Evolutionary conservation across 495 filamentous ascomycete genomes (phyloP).

Genomic region (Glonium stellatum): DNA sequence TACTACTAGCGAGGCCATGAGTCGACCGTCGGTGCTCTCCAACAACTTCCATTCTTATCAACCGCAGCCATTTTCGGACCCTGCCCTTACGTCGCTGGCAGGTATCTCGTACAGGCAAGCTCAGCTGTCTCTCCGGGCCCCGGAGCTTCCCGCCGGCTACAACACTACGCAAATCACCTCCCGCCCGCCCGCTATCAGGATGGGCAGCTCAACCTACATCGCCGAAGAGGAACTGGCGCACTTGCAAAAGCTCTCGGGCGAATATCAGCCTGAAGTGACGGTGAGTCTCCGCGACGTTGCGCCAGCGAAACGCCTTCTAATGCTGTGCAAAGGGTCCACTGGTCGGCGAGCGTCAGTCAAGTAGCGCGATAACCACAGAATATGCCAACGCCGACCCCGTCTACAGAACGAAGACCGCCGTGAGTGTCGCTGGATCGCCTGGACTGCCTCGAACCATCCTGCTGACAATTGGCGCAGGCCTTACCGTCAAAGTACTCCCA

Average conservation of each 20-base stretch:
- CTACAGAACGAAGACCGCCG: slow-evolving; percentile 77
- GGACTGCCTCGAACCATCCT: background rate
- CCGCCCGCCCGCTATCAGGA: slow-evolving; percentile 23
- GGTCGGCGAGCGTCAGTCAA: slow-evolving; percentile 71
- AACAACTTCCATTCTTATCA: slow-evolving; percentile 5
- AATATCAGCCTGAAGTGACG: slow-evolving; percentile 38
- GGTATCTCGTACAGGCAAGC: background rate
- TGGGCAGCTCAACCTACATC: slow-evolving; percentile 25
- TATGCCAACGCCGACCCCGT: slow-evolving; percentile 87
- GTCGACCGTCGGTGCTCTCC: slow-evolving; percentile 19
- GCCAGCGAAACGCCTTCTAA: background rate
- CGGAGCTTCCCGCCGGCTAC: slow-evolving; percentile 24
- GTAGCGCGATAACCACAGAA: slow-evolving; percentile 70
- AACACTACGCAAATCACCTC: slow-evolving; percentile 11
- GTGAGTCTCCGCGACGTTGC: slow-evolving; percentile 25
- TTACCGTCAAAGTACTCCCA: slow-evolving; percentile 79
- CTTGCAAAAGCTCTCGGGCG: slow-evolving; percentile 40
- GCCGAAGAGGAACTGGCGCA: slow-evolving; percentile 38
- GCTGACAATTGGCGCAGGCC: slow-evolving; percentile 44
- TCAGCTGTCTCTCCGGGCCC: slow-evolving; percentile 13
- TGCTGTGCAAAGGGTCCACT: slow-evolving; percentile 59
- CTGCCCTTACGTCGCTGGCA: background rate
- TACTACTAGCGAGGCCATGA: slow-evolving; percentile 14
- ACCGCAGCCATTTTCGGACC: background rate
- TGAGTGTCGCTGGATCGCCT: slow-evolving; percentile 40